Conservation (phyloP, 805 yeast genomes). For the Sugiyamaella qingdaonensis region DNA sequence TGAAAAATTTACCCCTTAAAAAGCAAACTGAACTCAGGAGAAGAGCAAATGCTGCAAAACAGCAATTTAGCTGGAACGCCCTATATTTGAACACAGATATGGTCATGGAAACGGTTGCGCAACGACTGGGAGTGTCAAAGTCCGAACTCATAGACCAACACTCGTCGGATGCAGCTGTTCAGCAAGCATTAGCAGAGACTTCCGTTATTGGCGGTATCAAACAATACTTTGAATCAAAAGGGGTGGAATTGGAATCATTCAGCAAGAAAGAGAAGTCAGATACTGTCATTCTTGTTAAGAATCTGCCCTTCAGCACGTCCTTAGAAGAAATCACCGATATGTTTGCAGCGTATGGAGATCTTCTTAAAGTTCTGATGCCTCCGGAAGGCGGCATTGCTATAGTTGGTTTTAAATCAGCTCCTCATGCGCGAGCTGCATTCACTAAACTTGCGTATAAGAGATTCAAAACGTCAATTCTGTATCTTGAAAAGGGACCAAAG, state of each 20-base stretch:
- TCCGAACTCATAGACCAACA: conserved; percentile 84
- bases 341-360: conserved; percentile 73
- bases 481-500: conserved; percentile 91
- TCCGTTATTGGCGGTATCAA: conserved; percentile 91
- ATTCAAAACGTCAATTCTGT: conserved; percentile 79
- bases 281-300: conserved; percentile 74
- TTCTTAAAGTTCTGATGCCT: conserved; percentile 83
- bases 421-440: conserved; percentile 87
- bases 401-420: conserved; percentile 77
- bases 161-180: conserved; percentile 82
- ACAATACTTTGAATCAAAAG: conserved; percentile 76
- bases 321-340: conserved; percentile 75
- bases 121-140: conserved; percentile 75
- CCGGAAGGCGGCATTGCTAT: conserved; percentile 96
- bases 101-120: conserved; percentile 83
- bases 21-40: conserved; percentile 82
- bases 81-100: conserved; percentile 88
- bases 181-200: conserved; percentile 96
- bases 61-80: conserved; percentile 93
- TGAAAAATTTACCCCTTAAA: conserved; percentile 86
- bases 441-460: conserved; percentile 81
- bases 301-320: conserved; percentile 85
- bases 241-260: conserved; percentile 78
- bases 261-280: conserved; percentile 70
- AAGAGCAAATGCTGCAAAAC: conserved; percentile 77